Evolutionary conservation across 1,284 basidiomycete species (phyloP).

Genomic region (Meira miltonrushii): DNA sequence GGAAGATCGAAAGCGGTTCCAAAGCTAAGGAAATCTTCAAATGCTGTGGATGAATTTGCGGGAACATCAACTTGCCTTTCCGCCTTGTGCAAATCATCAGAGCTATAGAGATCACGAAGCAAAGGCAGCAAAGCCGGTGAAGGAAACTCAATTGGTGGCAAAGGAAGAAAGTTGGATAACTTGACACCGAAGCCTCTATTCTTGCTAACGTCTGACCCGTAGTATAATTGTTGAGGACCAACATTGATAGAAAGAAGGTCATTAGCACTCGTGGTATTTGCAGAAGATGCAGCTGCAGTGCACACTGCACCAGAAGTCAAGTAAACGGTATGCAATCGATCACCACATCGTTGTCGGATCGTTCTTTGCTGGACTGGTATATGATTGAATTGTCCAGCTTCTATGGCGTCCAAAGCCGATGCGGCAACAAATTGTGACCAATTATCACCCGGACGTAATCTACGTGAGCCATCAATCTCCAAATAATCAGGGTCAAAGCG

Average conservation of each 20-base stretch:
- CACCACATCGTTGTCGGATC: conserved; percentile 1
- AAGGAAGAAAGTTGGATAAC: conserved; percentile 13
- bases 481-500: no score
- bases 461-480: neutral
- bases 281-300: no score
- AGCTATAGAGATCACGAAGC: conserved; percentile 14
- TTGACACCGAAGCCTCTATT: conserved; percentile 10
- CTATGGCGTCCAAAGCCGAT: neutral
- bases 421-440: neutral
- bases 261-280: no score
- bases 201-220: neutral
- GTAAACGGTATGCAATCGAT: conserved; percentile 3
- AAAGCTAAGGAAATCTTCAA: conserved; percentile 6
- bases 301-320: conserved; percentile 4
- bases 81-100: neutral
- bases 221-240: neutral
- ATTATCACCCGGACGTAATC: neutral
- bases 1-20: conserved; percentile 21
- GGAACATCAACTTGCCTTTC: neutral
- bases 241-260: neutral
- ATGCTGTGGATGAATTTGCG: neutral
- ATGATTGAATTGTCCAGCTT: neutral
- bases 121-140: conserved; percentile 26
- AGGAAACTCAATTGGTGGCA: conserved; percentile 27
- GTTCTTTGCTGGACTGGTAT: neutral